Percentiles rank a stretch among this genome's conserved stretches.
These are phyloP conservation scores for Eustoma russellianum DNA, from an alignment of 257 asterid genomes.

Conservation along the genomic window DNA sequence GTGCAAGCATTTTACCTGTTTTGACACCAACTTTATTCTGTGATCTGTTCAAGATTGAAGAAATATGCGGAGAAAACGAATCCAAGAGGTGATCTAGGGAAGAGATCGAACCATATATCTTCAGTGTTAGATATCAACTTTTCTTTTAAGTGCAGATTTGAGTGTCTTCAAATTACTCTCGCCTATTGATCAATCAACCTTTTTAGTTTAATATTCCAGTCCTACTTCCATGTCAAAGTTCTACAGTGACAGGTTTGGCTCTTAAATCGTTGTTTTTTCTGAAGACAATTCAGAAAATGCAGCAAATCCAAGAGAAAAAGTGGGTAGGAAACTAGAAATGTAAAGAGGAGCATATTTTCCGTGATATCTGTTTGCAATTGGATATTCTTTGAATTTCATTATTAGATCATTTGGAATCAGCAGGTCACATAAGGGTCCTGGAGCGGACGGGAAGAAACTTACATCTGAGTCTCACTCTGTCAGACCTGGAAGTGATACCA, in stretches of 20 bases:
- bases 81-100: constrained; percentile 36
- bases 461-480: constrained; percentile 25
- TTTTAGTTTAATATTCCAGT: too few species aligned
- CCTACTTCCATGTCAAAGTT: too few species aligned
- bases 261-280: neutral
- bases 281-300: neutral
- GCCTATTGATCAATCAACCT: too few species aligned
- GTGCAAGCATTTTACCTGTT: neutral
- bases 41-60: constrained; percentile 26
- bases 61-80: constrained; percentile 31
- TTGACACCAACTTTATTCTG: constrained; percentile 6
- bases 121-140: constrained; percentile 25
- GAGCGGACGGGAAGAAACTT: constrained; percentile 21
- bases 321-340: too few species aligned
- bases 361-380: too few species aligned
- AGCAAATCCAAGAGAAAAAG: too few species aligned
- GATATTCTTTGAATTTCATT: constrained; percentile 1
- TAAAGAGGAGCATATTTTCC: too few species aligned
- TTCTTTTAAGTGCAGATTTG: neutral
- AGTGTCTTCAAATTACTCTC: too few species aligned
- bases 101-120: constrained; percentile 30
- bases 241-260: neutral
- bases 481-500: constrained; percentile 41
- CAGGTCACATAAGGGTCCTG: constrained; percentile 42
- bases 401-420: neutral